Conservation (phyloP, 495 filamentous ascomycete genomes). For the Sordaria brevicollis region DNA sequence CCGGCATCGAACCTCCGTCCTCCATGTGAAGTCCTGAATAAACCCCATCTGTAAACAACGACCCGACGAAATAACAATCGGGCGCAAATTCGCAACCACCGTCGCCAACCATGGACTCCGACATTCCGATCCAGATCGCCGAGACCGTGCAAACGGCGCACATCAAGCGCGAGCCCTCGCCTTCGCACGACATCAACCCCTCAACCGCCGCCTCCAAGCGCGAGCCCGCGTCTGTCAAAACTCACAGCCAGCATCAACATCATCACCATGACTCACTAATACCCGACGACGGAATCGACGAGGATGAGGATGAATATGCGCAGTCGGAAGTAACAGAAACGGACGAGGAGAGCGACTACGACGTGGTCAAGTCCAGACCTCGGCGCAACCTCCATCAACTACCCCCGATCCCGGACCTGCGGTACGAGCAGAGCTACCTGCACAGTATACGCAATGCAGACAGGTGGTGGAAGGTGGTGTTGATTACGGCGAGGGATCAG, state of each 20-base stretch:
- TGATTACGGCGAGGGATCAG: slow-evolving; percentile 85
- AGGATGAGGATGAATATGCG: slow-evolving; percentile 20
- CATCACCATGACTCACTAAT: not conserved
- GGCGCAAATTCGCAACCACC: not conserved
- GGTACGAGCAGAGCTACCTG: slow-evolving; percentile 96
- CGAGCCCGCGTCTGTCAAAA: slow-evolving; percentile 28
- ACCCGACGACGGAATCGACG: slow-evolving; percentile 8
- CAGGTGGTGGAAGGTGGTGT: slow-evolving; percentile 62
- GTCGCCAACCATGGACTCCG: slow-evolving; percentile 21
- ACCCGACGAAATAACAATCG: not conserved
- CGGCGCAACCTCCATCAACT: slow-evolving; percentile 41
- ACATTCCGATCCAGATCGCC: slow-evolving; percentile 50
- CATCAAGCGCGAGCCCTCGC: slow-evolving; percentile 57
- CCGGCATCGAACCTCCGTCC: too few relatives aligned
- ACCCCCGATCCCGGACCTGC: slow-evolving; percentile 81
- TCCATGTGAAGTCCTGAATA: not conserved
- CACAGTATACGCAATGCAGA: slow-evolving; percentile 69
- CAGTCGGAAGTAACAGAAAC: slow-evolving; percentile 9
- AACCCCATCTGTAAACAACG: not conserved
- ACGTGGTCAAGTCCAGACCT: slow-evolving; percentile 42
- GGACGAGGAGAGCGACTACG: slow-evolving; percentile 26
- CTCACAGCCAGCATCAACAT: not conserved
- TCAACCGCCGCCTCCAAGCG: slow-evolving; percentile 57
- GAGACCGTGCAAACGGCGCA: slow-evolving; percentile 72
- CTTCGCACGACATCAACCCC: slow-evolving; percentile 70